A percentile compares a stretch with the other conserved stretches of the same genome.
Evolutionary conservation across 2,329 filamentous ascomycete genomes (phyloP).

Genomic region (Pseudogymnoascus destructans): DNA sequence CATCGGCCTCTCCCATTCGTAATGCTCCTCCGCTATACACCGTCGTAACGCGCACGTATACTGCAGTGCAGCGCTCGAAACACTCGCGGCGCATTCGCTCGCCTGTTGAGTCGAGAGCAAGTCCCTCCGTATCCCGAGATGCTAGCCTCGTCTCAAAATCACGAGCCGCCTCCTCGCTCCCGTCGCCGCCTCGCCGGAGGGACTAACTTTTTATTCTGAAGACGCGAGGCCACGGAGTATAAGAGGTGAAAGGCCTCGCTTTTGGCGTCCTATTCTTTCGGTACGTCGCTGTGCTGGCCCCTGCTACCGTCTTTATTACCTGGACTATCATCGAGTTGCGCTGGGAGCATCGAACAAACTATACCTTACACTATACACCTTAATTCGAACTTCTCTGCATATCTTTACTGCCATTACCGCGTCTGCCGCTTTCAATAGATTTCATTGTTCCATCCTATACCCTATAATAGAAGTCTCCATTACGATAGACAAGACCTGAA

Average conservation of each 20-base stretch:
- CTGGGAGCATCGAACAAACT: conserved; percentile 3
- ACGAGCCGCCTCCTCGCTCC: conserved; percentile 7
- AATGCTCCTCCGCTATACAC: background rate
- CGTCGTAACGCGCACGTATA: background rate
- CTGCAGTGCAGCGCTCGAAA: conserved; percentile 4
- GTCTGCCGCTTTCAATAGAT: background rate
- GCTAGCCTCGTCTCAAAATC: conserved; percentile 7
- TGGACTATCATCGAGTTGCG: conserved; percentile 5
- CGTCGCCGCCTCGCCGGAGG: conserved; percentile 1
- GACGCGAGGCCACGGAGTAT: background rate
- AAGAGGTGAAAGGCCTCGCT: background rate
- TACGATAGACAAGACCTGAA: background rate
- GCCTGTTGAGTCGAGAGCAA: background rate
- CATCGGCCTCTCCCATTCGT: background rate
- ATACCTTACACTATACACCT: background rate
- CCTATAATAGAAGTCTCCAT: background rate
- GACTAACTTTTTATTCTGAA: background rate
- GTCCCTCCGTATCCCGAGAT: conserved; percentile 6
- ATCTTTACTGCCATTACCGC: background rate
- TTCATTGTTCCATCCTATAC: background rate
- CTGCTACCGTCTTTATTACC: background rate
- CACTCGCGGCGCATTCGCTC: conserved; percentile 3
- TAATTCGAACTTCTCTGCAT: background rate
- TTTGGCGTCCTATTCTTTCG: background rate
- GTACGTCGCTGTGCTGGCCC: conserved; percentile 1